phyloP scores from a whole-genome alignment of 1,139 yeast genomes.

The Cylindricascospora bacillispora region DNA sequence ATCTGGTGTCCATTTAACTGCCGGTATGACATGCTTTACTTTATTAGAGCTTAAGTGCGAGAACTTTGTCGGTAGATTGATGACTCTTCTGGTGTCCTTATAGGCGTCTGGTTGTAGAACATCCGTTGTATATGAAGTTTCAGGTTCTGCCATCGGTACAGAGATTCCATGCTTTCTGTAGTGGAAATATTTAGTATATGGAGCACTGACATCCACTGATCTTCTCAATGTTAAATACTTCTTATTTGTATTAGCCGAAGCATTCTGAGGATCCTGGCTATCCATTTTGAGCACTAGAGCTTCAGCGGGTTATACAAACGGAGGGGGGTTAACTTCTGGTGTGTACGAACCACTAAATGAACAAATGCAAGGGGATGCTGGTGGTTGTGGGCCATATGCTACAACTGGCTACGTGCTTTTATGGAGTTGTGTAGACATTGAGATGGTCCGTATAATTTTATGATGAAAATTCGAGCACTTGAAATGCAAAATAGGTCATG shows the following conservation, averaged over 20 bases:
- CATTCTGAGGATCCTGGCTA: neutral
- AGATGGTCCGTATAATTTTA: too few relatives aligned
- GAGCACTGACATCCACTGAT: slow-evolving; percentile 81
- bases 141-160: slow-evolving; percentile 59
- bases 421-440: too few relatives aligned
- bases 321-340: too few relatives aligned
- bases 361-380: too few relatives aligned
- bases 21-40: slow-evolving; percentile 81
- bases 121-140: slow-evolving; percentile 60
- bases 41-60: slow-evolving; percentile 87
- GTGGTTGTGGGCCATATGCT: too few relatives aligned
- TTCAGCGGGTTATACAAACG: too few relatives aligned
- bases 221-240: slow-evolving; percentile 52
- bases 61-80: slow-evolving; percentile 66
- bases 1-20: slow-evolving; percentile 93
- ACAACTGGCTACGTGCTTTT: too few relatives aligned
- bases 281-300: too few relatives aligned
- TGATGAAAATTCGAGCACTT: too few relatives aligned
- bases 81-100: slow-evolving; percentile 32
- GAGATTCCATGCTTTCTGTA: slow-evolving; percentile 45
- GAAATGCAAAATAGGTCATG: too few relatives aligned
- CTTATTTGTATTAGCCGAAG: slow-evolving; percentile 21
- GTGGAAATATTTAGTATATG: slow-evolving; percentile 62
- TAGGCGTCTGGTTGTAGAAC: slow-evolving; percentile 62
- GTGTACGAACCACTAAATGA: too few relatives aligned